These are phyloP conservation scores for Fusarium haematococcum DNA, from an alignment of 2,329 filamentous ascomycete species.

Conservation along the genomic window DNA sequence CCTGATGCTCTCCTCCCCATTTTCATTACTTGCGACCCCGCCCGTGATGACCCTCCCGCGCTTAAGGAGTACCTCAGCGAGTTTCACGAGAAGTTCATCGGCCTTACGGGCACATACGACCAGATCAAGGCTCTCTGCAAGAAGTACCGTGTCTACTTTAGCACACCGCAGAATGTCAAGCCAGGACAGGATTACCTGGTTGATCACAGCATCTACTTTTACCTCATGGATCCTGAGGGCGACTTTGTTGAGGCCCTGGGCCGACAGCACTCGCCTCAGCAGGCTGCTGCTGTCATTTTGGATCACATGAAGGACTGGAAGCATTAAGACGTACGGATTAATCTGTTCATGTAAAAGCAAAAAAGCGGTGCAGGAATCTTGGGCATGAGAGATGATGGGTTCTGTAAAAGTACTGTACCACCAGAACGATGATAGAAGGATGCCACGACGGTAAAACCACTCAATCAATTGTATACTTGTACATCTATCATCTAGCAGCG, in stretches of 20 bases:
- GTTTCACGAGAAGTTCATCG: constrained; percentile 88
- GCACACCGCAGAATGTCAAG: constrained; percentile 87
- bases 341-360: constrained; percentile 14
- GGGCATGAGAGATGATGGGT: constrained; percentile 20
- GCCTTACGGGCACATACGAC: constrained; percentile 92
- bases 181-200: constrained; percentile 97
- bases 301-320: constrained; percentile 80
- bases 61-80: constrained; percentile 88
- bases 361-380: constrained; percentile 28
- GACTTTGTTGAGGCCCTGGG: constrained; percentile 98
- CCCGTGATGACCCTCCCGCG: constrained; percentile 86
- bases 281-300: constrained; percentile 84
- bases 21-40: constrained; percentile 97
- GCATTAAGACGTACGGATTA: constrained; percentile 14
- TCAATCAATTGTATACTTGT: constrained; percentile 45
- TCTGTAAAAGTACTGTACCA: constrained; percentile 46
- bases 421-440: constrained; percentile 40
- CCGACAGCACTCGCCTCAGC: constrained; percentile 90
- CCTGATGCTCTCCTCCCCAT: constrained; percentile 75
- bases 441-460: constrained; percentile 40
- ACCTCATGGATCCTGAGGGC: constrained; percentile 97
- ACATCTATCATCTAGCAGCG: not conserved
- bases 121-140: constrained; percentile 96
- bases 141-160: constrained; percentile 96
- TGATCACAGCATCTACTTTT: constrained; percentile 99